Base-by-base conservation (phyloP, 2,329 filamentous ascomycete genomes). In the Aspergillus caelatus region DNA sequence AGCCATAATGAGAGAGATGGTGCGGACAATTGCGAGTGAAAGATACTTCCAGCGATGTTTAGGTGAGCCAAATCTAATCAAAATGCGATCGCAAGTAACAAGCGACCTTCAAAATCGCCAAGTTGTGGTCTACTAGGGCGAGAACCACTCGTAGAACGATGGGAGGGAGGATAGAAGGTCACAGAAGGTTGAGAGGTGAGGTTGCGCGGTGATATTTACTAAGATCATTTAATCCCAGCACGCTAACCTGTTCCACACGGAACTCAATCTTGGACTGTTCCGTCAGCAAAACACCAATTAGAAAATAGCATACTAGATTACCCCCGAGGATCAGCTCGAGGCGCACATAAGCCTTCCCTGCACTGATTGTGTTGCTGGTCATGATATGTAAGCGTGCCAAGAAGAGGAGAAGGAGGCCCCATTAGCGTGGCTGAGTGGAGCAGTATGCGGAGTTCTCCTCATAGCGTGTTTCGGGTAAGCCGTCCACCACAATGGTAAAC, bases 181-280 rank as follows among this genome's bases (percentile, higher is more conserved):
- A 43, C 55, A 62, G 58, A 62, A 62, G 62, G 60, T 55, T 55
- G 63, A 64, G 67, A 71, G 61, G 62, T 72, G 71, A 76, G 70
- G 71, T 75, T 72, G 73, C 71, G 70, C 67, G 65, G 72, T 75
- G 72, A 76, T 71, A 74, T 75, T 75, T 67, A 74, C 70, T 74
- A 72, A 72, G 67, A 65, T 56, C 52, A 64, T 62, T 60, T 57
- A 65, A 39, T 57, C 39, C 30, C 57, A 68, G 63, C 67, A 66
- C 68, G 66, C 69, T 75, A 71, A 71, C 64, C 63, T 61, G 59
- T 67, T 73, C 67, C 62, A 67, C 45, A 61, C 58, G 62, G 62
- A 64, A 67, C 64, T 67, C 65, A 70, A 70, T 70, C 66, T 69
- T 61, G 63, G 63, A 32, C 48, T 57, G 60, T 62, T 54, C 48